These are phyloP conservation scores for Entoloma clypeatum DNA, from an alignment of 1,284 basidiomycete species.

Conservation along the genomic window DNA sequence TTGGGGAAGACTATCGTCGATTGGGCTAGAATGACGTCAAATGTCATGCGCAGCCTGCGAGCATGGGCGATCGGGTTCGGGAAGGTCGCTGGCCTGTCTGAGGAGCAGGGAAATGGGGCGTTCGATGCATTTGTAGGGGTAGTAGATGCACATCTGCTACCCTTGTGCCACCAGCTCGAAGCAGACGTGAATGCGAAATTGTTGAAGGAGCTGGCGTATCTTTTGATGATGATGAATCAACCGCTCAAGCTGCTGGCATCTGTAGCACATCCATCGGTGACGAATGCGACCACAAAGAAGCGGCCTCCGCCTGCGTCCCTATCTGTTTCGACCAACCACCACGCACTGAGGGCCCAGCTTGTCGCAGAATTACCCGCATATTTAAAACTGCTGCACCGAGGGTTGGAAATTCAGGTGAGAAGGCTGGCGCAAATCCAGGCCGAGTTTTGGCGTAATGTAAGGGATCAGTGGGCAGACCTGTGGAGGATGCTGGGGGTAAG, in stretches of 20 bases:
- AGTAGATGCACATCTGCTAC: slow-evolving; percentile 50
- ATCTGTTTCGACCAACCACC: slow-evolving; percentile 67
- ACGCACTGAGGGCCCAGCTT: slow-evolving; percentile 68
- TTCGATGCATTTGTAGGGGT: slow-evolving; percentile 68
- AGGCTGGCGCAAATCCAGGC: slow-evolving; percentile 54
- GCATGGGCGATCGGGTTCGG: slow-evolving; percentile 65
- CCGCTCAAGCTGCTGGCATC: slow-evolving; percentile 64
- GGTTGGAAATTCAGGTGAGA: slow-evolving; percentile 47
- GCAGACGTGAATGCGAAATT: slow-evolving; percentile 48
- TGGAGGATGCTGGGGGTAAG: slow-evolving; percentile 78
- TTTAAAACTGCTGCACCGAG: slow-evolving; percentile 52
- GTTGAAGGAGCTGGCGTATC: slow-evolving; percentile 49
- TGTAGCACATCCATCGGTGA: slow-evolving; percentile 64
- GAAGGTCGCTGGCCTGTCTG: slow-evolving; percentile 59
- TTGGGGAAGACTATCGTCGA: slow-evolving; percentile 56
- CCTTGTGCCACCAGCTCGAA: slow-evolving; percentile 50
- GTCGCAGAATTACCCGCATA: slow-evolving; percentile 64
- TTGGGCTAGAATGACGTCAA: slow-evolving; percentile 52
- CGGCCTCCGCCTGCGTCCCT: slow-evolving; percentile 60
- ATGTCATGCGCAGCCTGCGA: slow-evolving; percentile 44
- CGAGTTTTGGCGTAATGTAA: slow-evolving; percentile 53
- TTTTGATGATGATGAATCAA: slow-evolving; percentile 53
- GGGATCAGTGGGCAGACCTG: slow-evolving; percentile 64
- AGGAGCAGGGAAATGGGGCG: slow-evolving; percentile 52
- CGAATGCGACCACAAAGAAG: slow-evolving; percentile 53